Evolutionary conservation across 768 basidiomycete species (phyloP).

Genomic region (Boletus insuetus): DNA sequence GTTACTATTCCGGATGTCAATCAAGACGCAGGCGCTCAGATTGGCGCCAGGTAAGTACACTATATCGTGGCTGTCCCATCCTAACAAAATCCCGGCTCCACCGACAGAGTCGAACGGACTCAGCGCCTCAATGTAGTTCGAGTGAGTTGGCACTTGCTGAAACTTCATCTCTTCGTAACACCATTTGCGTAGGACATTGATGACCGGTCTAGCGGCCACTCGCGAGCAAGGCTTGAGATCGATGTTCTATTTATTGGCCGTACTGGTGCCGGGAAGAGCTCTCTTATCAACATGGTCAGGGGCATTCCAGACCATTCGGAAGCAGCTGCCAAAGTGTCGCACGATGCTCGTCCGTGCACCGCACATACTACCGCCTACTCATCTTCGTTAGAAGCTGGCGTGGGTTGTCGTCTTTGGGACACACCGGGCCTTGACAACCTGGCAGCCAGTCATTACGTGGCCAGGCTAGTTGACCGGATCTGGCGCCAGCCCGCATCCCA

Average conservation of each 20-base stretch:
- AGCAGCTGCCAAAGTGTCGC: not conserved
- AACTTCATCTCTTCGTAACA: not conserved
- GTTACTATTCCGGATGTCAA: not conserved
- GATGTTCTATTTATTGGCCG: not conserved
- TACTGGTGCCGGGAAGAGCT: not conserved
- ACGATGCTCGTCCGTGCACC: not conserved
- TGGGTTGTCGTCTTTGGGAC: not conserved
- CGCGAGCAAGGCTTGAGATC: not conserved
- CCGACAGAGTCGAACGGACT: not conserved
- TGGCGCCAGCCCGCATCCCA: not conserved
- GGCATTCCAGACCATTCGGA: not conserved
- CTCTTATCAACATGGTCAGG: not conserved
- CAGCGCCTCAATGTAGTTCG: no score
- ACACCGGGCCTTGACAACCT: not conserved
- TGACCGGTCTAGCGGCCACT: no score
- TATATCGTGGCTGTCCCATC: not conserved
- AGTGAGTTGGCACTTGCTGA: not conserved
- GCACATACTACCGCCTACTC: not conserved
- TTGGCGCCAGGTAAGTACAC: not conserved
- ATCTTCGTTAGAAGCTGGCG: not conserved
- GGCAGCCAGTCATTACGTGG: not conserved
- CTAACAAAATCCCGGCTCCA: not conserved
- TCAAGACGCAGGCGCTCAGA: not conserved
- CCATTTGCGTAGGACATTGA: not conserved
- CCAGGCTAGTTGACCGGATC: not conserved